phyloP scores from a whole-genome alignment of 345 rosid species.

The Turnera subulata region DNA sequence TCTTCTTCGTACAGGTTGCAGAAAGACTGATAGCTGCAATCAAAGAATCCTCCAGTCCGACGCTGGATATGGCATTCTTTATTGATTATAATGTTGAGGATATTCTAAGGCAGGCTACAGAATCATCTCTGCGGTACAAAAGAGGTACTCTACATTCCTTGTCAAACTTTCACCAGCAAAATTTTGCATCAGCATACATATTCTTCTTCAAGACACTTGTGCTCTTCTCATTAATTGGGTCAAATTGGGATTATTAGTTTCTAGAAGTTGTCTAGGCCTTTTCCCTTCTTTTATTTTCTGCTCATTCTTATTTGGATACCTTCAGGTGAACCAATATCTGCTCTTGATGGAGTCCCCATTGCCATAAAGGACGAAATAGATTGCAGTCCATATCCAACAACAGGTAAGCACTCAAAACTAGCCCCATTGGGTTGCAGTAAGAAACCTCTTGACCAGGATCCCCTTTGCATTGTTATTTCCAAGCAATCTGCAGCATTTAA shows the following conservation, averaged over 20 bases:
- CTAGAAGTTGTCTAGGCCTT: too few relatives aligned
- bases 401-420: conserved; percentile 32
- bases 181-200: not conserved
- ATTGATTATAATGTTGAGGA: conserved; percentile 42
- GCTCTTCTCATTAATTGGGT: too few relatives aligned
- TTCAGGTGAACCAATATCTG: conserved; percentile 59
- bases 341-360: conserved; percentile 63
- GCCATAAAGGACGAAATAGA: conserved; percentile 80
- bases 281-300: not conserved
- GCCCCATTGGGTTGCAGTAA: not conserved
- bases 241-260: too few relatives aligned
- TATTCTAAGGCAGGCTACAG: conserved; percentile 51
- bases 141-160: conserved; percentile 35
- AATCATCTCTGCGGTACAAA: conserved; percentile 51
- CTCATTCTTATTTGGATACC: not conserved
- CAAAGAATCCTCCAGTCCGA: conserved; percentile 33
- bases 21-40: conserved; percentile 45
- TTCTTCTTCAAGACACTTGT: not conserved
- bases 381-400: conserved; percentile 70
- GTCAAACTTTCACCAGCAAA: not conserved
- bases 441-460: not conserved
- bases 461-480: not conserved
- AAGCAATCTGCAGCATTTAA: not conserved
- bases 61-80: conserved; percentile 56
- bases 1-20: too few relatives aligned